Evolutionary conservation across 2,329 filamentous ascomycete genomes (phyloP).

Genomic region (Coniella lustricola): DNA sequence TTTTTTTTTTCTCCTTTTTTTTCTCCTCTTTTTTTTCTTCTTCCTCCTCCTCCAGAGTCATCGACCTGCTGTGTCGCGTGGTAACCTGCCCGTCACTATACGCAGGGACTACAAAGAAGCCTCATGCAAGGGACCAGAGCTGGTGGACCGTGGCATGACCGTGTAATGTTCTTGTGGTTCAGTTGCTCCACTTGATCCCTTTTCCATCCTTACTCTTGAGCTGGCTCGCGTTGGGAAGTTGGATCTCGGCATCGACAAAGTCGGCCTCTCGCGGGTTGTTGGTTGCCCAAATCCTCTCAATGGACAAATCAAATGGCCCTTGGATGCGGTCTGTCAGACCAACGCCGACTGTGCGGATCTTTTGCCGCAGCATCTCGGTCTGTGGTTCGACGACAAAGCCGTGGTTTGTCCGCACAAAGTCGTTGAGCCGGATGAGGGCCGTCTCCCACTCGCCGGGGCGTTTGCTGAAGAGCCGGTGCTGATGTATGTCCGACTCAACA

Average conservation of each 20-base stretch:
- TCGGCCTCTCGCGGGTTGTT: conserved; percentile 48
- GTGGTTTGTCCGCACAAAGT: conserved; percentile 92
- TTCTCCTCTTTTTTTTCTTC: too few relatives aligned
- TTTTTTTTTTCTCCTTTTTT: too few relatives aligned
- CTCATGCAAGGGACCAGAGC: not conserved
- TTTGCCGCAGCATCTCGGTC: conserved; percentile 78
- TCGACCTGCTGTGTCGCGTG: too few relatives aligned
- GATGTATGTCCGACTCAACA: conserved; percentile 90
- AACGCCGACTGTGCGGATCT: conserved; percentile 78
- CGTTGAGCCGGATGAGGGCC: conserved; percentile 79
- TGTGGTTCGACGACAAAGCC: conserved; percentile 91
- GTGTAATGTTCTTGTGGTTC: not conserved
- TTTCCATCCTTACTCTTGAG: conserved; percentile 36
- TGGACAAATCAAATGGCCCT: conserved; percentile 79
- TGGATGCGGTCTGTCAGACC: conserved; percentile 83
- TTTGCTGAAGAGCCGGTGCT: conserved; percentile 78
- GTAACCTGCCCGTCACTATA: too few relatives aligned
- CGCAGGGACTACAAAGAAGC: not conserved
- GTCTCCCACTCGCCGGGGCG: conserved; percentile 89
- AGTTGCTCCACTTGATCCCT: conserved; percentile 33
- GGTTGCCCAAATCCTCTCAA: conserved; percentile 86
- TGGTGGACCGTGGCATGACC: too few relatives aligned
- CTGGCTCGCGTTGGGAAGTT: conserved; percentile 25
- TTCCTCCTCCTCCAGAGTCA: too few relatives aligned
- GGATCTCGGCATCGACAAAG: conserved; percentile 17